Evolutionary conservation across 2,329 filamentous ascomycete genomes (phyloP).

Genomic region (Penicillium crustosum): DNA sequence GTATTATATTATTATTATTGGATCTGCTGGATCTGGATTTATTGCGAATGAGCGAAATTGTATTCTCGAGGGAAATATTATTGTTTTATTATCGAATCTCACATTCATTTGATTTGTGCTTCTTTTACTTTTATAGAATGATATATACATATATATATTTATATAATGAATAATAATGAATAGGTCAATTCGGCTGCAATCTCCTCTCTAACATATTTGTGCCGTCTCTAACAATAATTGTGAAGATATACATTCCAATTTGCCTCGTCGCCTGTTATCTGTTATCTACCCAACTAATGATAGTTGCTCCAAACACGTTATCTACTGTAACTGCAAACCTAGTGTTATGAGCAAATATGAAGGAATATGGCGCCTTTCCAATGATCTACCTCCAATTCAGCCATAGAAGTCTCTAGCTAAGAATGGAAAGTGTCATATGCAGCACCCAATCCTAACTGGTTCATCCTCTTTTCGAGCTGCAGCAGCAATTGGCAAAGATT

Average conservation of each 20-base stretch:
- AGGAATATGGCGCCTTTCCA: not conserved
- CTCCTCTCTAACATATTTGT: not conserved
- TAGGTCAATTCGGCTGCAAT: not conserved
- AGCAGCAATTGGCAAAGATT: not conserved
- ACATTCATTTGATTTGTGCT: not conserved
- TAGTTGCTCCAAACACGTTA: too few relatives aligned
- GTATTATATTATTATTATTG: constrained; percentile 7
- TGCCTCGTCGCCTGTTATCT: too few relatives aligned
- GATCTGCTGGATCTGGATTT: constrained; percentile 13
- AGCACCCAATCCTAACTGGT: not conserved
- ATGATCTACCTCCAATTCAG: not conserved
- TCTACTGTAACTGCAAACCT: not conserved
- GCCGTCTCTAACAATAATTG: not conserved
- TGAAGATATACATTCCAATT: not conserved
- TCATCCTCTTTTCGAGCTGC: not conserved
- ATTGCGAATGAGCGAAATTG: constrained; percentile 20
- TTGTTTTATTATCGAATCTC: constrained; percentile 1
- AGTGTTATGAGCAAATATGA: not conserved
- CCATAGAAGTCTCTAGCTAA: not conserved
- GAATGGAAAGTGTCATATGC: not conserved
- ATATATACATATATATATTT: too few relatives aligned
- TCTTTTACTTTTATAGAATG: not conserved
- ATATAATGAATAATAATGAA: not conserved
- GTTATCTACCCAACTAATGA: too few relatives aligned
- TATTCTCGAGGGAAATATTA: constrained; percentile 8